Conservation (phyloP, 208 protist genomes). For the Leishmania guyanensis region DNA sequence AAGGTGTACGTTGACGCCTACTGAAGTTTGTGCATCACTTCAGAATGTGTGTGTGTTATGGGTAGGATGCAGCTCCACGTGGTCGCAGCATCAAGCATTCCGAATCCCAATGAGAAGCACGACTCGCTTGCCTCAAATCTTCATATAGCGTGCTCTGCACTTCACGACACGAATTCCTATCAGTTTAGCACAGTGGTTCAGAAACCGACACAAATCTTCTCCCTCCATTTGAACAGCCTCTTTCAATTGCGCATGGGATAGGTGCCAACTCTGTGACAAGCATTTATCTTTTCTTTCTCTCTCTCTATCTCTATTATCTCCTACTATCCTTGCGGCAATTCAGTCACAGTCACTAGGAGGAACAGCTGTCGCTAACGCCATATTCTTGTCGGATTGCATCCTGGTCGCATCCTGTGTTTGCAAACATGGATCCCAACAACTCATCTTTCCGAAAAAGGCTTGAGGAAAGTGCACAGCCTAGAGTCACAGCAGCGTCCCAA, state of each 20-base stretch:
- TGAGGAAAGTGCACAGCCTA: slow-evolving; percentile 50
- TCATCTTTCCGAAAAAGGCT: slow-evolving; percentile 45
- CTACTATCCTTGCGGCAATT: background rate
- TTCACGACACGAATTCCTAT: background rate
- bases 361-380: background rate
- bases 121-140: no score
- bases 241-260: background rate
- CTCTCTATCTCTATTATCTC: background rate
- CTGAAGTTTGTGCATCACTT: background rate
- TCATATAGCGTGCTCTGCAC: background rate
- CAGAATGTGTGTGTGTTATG: background rate
- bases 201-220: no score
- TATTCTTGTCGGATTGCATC: background rate
- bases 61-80: no score
- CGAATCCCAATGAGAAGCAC: slow-evolving; percentile 2
- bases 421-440: slow-evolving; percentile 11
- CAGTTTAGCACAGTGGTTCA: no score
- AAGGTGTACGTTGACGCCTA: background rate
- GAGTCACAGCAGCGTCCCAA: slow-evolving; percentile 45
- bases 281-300: background rate
- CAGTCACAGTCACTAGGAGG: background rate
- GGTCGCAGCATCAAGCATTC: background rate
- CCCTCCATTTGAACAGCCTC: background rate
- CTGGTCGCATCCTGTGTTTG: background rate
- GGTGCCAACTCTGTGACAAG: no score